Percentiles rank a stretch among this genome's conserved stretches.
Conservation (phyloP, 2,329 filamentous ascomycete species). For the Fusarium ramigenum region DNA sequence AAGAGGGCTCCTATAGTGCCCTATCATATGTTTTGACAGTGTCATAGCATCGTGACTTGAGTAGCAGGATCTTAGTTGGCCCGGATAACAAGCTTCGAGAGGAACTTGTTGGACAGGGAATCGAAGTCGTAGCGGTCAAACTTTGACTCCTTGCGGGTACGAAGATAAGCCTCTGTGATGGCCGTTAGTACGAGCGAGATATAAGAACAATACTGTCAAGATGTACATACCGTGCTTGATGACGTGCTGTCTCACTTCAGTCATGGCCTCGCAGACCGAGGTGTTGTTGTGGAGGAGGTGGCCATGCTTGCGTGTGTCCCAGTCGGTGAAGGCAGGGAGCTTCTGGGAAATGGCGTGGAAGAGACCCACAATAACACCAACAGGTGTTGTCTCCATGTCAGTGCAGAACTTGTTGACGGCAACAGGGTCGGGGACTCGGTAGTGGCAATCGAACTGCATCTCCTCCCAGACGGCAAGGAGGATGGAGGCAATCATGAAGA, state of each 20-base stretch:
- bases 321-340: slow-evolving; percentile 89
- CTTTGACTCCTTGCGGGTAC: slow-evolving; percentile 78
- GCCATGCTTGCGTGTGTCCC: slow-evolving; percentile 92
- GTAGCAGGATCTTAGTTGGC: slow-evolving; percentile 70
- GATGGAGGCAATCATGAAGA: slow-evolving; percentile 96
- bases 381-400: slow-evolving; percentile 96
- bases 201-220: background rate
- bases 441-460: slow-evolving; percentile 99
- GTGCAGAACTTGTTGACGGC: slow-evolving; percentile 94
- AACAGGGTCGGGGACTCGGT: slow-evolving; percentile 84
- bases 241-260: slow-evolving; percentile 91
- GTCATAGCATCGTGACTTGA: slow-evolving; percentile 22
- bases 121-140: slow-evolving; percentile 95
- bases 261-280: slow-evolving; percentile 95
- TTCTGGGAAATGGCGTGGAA: slow-evolving; percentile 99
- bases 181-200: slow-evolving; percentile 32
- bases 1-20: slow-evolving; percentile 23
- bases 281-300: slow-evolving; percentile 90
- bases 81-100: slow-evolving; percentile 95
- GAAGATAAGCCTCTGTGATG: slow-evolving; percentile 81
- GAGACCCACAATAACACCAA: slow-evolving; percentile 94
- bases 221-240: slow-evolving; percentile 84
- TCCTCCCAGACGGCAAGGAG: slow-evolving; percentile 96
- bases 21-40: slow-evolving; percentile 25
- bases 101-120: slow-evolving; percentile 95